Evolutionary conservation across 2,329 filamentous ascomycete genomes (phyloP), one percentile per base, ranked within the genome.

Genomic region (Spiromastix sp.): DNA sequence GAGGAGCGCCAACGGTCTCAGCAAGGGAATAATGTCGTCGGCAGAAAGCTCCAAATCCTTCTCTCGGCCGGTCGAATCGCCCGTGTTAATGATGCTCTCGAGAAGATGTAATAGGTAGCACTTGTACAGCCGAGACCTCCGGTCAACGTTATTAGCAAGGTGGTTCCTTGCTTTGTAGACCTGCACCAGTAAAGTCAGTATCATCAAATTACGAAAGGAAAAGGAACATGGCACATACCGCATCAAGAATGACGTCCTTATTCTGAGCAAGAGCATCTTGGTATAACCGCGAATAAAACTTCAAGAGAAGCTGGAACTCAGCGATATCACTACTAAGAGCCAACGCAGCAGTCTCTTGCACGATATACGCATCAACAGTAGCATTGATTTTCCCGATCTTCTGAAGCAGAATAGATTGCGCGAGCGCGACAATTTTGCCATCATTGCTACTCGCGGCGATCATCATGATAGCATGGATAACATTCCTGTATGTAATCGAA

Each of bases 401-500:
- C 53, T 98, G 91, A n/a, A 94, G 64, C 16, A 99, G 74, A 79
- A 98, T 95, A 1, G 86, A 93, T 48, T 95, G 82, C 2, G 87
- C 89, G 34, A 98, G 67, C 4, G 87, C 87, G 5, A 82, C 91
- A 36, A 98, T 93, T 61, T 95, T 94, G 40, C 85, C 79, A 50
- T 98, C 87, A 31, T 81, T 74, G 53, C 80, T 86, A 38, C 75
- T 79, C 15, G 72, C 75, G 1, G 91, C 85, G 54, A 98, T 85
- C n/a, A 79, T 79, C 38, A 93, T 89, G 42, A 98, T 89, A 0
- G 89, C 85, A 52, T 93, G 80, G n/a, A 96, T 78, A n/a, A 96
- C 81, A 43, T 89, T 93, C 22, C 78, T 76, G 53, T 93, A 86
- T 0, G 86, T 79, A 19, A 77, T 64, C 4, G 78, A 76, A 2